Base-by-base conservation (phyloP, 805 yeast genomes). In the Metschnikowia amazonensis region DNA sequence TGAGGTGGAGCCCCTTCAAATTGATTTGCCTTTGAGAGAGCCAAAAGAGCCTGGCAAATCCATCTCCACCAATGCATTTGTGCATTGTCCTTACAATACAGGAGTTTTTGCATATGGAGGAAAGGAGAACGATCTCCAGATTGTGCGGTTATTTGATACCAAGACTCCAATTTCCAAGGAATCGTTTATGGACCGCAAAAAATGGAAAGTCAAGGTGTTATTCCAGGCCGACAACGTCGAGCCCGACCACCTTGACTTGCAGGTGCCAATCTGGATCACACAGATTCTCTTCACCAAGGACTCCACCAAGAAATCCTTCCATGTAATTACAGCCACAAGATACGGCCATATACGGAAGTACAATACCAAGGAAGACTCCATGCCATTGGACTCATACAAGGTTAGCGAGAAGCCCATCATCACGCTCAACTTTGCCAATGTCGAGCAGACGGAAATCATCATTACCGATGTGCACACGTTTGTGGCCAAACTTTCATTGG, bases 171-270 rank as follows among this genome's bases (percentile, higher is more conserved):
- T 55, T 32, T 34, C 46, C 9, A 43, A 36, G 23, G 45, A 30
- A 3, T 49, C 50, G 30, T 55, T 64, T 49, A 58, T 63, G 18
- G 27, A 14, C 28, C 29, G 48, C 5, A 27, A 21, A 3, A 17
- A 41, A 14, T 55, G 55, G 53, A 44, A 27, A 14, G 52, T 62
- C 1, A 55, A 57, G 53, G 57, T 58, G 4, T 46, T 84, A 4
- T 90, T 85, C 75, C 73, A 76, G 52, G 96, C 85, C 2, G 86
- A 86, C 60, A 89, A 89, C 62, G 95, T 89, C n/a, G 80, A 84
- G 48, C 82, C 87, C 55, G 86, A 85, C 64, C 79, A 76, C 51
- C 66, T 92, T 24, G 95, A 86, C 55, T 67, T 94, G 51, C 75
- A 89, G 47, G 94, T 83, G 5, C 96, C 95, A 3, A 77, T 92